Evolutionary conservation across 75 land plant genomes (phyloP), one percentile per base, ranked within the genome.

Genomic region (Chamaecyparis obtusa): DNA sequence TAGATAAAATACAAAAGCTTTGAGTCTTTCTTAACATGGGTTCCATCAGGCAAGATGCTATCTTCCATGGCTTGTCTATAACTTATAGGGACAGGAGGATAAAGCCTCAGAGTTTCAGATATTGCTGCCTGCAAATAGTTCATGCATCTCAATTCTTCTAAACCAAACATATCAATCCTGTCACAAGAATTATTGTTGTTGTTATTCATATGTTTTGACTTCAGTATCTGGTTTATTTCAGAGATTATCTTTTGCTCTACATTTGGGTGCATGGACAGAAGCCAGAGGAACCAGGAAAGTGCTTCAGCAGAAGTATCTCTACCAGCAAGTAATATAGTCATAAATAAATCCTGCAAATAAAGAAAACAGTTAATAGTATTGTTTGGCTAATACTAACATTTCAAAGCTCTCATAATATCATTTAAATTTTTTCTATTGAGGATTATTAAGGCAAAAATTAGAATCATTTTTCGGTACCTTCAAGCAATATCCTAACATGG

Each of bases 231-330:
- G 51, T 7, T 49, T 5, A 51, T 30, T 30, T n/a, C 56, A 32
- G 33, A 41, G 55, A 51, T 15, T 41, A 83, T 83, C 17, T 54
- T n/a, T 14, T 32, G 9, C 46, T 83, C 35, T 6, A 83, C 60
- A 33, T 49, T 3, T 51, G 57, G 84, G 37, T 83, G 55, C 19
- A 27, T 5, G 16, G 27, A 19, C 2, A 51, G 36, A 5, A 49
- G 30, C 84, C 56, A 83, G 56, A 83, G 54, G 84, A 83, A 83
- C 56, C 54, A 49, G 57, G 32, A 3, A 5, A 83, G 57, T 32
- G 75, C 30, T 71, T 32, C 92, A 14, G 98, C 94, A 3, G 97
- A 90, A 4, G 99, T 97, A 90, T 95, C 99, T 85, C 94, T 87
- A 39, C 99, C 99, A 3, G 99, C 97, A 11, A 97, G 88, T 41